Base-by-base conservation (phyloP, 2,329 filamentous ascomycete genomes). In the Aspergillus aculeatinus region DNA sequence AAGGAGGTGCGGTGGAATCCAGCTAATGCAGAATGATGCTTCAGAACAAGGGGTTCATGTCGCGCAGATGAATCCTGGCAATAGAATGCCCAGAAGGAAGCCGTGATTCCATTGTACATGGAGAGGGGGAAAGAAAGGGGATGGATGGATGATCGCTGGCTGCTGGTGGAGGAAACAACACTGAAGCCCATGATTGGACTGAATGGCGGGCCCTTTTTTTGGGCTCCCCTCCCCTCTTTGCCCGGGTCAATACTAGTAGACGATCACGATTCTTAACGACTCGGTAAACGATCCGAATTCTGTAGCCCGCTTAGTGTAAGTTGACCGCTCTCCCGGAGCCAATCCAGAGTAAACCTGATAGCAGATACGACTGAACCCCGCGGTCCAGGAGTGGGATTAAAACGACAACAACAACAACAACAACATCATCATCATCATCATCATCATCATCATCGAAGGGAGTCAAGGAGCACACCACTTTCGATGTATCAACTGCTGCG, bases 41-140 rank as follows among this genome's bases (percentile, higher is more conserved):
- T 67, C 64, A 64, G 52, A 66, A 66, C 61, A 66, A 69, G 67
- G 55, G 58, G 60, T 57, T 62, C 65, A 70, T 71, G 70, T 72
- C 68, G 67, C 70, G 71, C 70, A 71, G 67, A 65, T 61, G 55
- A 67, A 64, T 60, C 60, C 60, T 65, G 64, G 57, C 64, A 61
- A 61, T 64, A 65, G 57, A 58, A 49, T 53, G 25, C 51, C 55
- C 48, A 57, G 58, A 58, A 44, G 35, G 42, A 53, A 57, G 31
- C 52, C 58, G 48, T 55, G 50, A 55, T 53, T 27, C 27, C 33
- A 35, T 25, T 53, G 51, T 53, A 44, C 51, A 59, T 55, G 35
- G 56, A 47, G n/a, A 16, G n/a, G 21, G 19, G 23, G 31, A 35
- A 25, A 16, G n/a, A 33, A 5, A 16, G 33, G 6, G 7, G 27